A percentile compares a stretch with the other conserved stretches of the same genome.
Evolutionary conservation across 2,329 filamentous ascomycete species (phyloP).

Genomic region (Setomelanomma holmii): DNA sequence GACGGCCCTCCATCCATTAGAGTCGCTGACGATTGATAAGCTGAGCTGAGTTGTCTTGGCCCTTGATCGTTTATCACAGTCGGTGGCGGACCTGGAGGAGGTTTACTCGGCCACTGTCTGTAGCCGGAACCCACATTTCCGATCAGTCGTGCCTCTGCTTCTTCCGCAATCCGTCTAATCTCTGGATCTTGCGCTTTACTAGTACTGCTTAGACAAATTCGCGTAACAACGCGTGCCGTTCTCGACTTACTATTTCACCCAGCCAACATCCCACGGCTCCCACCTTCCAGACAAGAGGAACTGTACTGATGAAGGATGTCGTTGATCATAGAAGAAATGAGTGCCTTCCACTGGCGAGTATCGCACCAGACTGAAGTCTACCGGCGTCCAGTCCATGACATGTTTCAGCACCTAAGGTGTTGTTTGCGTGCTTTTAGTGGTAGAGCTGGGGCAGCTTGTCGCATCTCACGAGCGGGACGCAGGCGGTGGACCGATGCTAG

Average conservation of each 20-base stretch:
- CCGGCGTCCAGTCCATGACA: conserved; percentile 37
- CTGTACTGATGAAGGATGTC: conserved; percentile 35
- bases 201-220: conserved; percentile 11
- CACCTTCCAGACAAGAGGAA: conserved; percentile 38
- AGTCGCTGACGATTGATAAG: not conserved
- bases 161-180: conserved; percentile 36
- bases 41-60: not conserved
- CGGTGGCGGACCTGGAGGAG: conserved; percentile 13
- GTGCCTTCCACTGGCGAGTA: conserved; percentile 39
- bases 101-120: conserved; percentile 26
- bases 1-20: not conserved
- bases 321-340: conserved; percentile 41
- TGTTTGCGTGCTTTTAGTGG: conserved; percentile 2
- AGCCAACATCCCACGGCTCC: conserved; percentile 43
- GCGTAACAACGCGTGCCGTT: not conserved
- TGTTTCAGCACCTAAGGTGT: conserved; percentile 17
- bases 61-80: not conserved
- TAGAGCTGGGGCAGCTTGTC: conserved; percentile 8
- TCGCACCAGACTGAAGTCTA: conserved; percentile 37
- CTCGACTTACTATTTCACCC: conserved; percentile 35
- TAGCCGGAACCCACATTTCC: conserved; percentile 27
- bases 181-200: conserved; percentile 39
- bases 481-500: conserved; percentile 14
- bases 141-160: conserved; percentile 32
- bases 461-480: conserved; percentile 10